A percentile compares a stretch with the other conserved stretches of the same genome.
Evolutionary conservation across 176 grass and related monocot species (phyloP).

Genomic region (Musa itinerans): DNA sequence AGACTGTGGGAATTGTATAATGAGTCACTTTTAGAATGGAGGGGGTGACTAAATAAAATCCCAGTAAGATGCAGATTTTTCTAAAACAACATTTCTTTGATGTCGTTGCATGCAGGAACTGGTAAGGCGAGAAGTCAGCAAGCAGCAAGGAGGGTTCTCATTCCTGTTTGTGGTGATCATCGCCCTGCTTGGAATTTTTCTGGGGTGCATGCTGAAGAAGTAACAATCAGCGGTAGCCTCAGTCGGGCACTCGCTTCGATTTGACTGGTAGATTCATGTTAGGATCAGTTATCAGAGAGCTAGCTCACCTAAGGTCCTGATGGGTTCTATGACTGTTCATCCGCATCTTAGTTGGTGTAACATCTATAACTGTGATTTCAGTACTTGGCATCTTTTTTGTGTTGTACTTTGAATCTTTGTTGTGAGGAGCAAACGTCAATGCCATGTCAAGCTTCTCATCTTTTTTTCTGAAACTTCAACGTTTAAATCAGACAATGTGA

Average conservation of each 20-base stretch:
- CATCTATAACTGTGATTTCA: not conserved
- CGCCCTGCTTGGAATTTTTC: constrained; percentile 66
- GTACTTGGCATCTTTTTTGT: not conserved
- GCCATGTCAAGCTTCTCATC: too few species aligned
- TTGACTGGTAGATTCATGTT: not conserved
- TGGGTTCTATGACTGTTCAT: not conserved
- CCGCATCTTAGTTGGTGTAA: not conserved
- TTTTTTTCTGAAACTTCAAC: too few species aligned
- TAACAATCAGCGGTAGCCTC: constrained; percentile 12
- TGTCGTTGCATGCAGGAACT: constrained; percentile 35
- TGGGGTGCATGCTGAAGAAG: constrained; percentile 56
- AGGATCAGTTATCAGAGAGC: not conserved
- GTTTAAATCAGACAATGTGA: not conserved
- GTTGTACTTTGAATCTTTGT: not conserved
- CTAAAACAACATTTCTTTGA: not conserved
- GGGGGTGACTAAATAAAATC: too few species aligned
- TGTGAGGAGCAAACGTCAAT: not conserved
- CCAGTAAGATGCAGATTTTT: too few species aligned
- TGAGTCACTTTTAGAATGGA: too few species aligned
- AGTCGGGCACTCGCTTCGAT: not conserved
- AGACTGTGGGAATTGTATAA: too few species aligned
- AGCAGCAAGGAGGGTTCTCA: constrained; percentile 49
- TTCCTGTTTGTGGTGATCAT: constrained; percentile 42
- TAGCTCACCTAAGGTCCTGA: not conserved
- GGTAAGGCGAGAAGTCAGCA: constrained; percentile 59